Evolutionary conservation across 768 basidiomycete genomes (phyloP).

Genomic region (Gymnopilus dilepis): DNA sequence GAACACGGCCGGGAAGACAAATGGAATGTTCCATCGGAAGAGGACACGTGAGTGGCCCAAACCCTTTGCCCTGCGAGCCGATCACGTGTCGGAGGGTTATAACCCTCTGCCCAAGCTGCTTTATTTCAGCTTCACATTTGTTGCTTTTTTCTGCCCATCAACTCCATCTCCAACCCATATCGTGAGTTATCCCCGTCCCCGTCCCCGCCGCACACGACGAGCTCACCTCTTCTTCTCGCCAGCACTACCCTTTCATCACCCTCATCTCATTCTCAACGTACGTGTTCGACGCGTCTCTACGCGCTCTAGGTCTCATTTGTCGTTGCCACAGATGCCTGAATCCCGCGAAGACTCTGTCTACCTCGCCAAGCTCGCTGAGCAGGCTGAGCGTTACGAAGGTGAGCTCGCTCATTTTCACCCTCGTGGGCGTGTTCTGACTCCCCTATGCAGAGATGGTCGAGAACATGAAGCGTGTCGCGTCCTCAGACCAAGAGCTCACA

Average conservation of each 20-base stretch:
- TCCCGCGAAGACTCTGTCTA: constrained; percentile 97
- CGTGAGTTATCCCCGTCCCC: constrained; percentile 46
- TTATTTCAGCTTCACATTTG: constrained; percentile 65
- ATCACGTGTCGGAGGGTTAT: constrained; percentile 40
- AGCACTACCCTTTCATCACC: constrained; percentile 22
- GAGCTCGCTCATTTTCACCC: constrained; percentile 24
- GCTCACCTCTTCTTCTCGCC: constrained; percentile 42
- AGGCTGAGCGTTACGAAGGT: constrained; percentile 99
- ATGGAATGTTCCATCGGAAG: constrained; percentile 29
- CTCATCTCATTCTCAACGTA: constrained; percentile 45
- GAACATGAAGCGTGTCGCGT: constrained; percentile 99
- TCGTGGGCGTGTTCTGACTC: constrained; percentile 20
- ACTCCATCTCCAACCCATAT: constrained; percentile 41
- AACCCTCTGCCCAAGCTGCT: constrained; percentile 77
- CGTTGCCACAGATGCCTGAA: constrained; percentile 68
- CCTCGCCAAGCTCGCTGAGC: constrained; percentile 99
- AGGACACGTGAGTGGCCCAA: constrained; percentile 32
- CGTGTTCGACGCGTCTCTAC: constrained; percentile 37
- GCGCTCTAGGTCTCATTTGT: constrained; percentile 47
- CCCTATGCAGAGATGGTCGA: constrained; percentile 86
- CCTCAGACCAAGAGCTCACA: constrained; percentile 96
- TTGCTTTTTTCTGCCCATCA: constrained; percentile 54
- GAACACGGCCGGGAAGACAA: constrained; percentile 2
- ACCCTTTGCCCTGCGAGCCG: constrained; percentile 51
- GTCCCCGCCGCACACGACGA: constrained; percentile 37